Base-by-base conservation (phyloP, 768 basidiomycete species). In the Naematelia aurantialba region DNA sequence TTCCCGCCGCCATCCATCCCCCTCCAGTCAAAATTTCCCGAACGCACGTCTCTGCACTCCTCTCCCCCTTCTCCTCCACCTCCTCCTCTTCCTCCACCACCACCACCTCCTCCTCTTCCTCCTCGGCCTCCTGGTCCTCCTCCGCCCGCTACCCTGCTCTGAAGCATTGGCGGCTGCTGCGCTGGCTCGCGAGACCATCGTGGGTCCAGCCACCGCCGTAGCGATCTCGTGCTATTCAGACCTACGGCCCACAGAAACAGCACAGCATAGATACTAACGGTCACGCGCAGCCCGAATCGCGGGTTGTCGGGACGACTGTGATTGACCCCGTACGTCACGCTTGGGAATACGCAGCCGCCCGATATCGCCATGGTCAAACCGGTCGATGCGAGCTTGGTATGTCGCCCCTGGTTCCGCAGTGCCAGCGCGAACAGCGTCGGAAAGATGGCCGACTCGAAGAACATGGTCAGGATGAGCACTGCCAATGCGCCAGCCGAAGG, bases 401-500 rank as follows among this genome's bases (percentile, higher is more conserved):
- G 60, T 58, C 58, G 54, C 1, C 75, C 75, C 49, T 73, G 69
- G 24, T 61, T 61, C 1, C 75, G 63, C 1, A 74, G 55, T 12
- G 56, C 60, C 52, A 76, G 71, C 29, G 75, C 73, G 67, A 70
- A 74, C 10, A 76, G 17, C 5, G 66, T 61, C 1, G 75, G 75
- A 59, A 76, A 74, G 34, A 76, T 71, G 27, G 73, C 59, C 0
- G 66, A 60, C 53, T 76, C 69, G 60, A 73, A 74, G 56, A 76
- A 68, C 13, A 60, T 51, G 54, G 59, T 26, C 4, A 76, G 51
- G 34, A 74, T 56, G 22, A 74, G 61, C 14, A 62, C 56, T 2
- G 63, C 61, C n/a, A 70, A 42, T 0, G 69, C 47, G 0, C 47
- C 59, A 17, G 42, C 42, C 3, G 52, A 64, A 4, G 24, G 29